Percentiles rank a stretch among this genome's conserved stretches.
These are phyloP conservation scores for Phytophthora palmivora DNA, from an alignment of 352 stramenopile genomes.

Conservation along the genomic window DNA sequence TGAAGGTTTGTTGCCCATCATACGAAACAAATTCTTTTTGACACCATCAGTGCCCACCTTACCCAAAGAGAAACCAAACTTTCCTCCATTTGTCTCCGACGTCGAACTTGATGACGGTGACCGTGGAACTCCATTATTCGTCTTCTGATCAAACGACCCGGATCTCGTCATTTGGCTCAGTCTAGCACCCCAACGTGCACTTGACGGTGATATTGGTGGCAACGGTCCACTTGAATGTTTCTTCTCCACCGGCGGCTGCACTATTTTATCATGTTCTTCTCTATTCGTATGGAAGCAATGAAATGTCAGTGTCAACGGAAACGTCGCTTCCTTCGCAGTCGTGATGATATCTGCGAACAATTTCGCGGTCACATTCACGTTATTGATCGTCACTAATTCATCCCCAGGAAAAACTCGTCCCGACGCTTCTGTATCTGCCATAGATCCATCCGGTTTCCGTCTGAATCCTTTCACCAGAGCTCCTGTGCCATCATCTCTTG, in stretches of 20 bases:
- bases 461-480: conserved; percentile 82
- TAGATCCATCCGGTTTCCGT: conserved; percentile 55
- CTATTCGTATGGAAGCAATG: conserved; percentile 42
- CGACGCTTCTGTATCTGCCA: conserved; percentile 64
- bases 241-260: conserved; percentile 19
- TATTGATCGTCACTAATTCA: conserved; percentile 77
- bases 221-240: conserved; percentile 36
- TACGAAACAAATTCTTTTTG: conserved; percentile 76
- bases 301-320: conserved; percentile 77
- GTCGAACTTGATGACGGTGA: conserved; percentile 28
- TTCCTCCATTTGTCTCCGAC: conserved; percentile 39
- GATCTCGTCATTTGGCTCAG: conserved; percentile 57
- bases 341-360: conserved; percentile 75
- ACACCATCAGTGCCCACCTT: conserved; percentile 73
- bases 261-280: conserved; percentile 23
- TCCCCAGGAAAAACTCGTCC: conserved; percentile 67
- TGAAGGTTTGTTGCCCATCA: conserved; percentile 61
- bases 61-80: conserved; percentile 60
- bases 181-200: conserved; percentile 51
- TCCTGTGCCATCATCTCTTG: conserved; percentile 65
- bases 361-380: conserved; percentile 58
- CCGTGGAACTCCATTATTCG: conserved; percentile 4
- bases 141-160: conserved; percentile 65
- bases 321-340: conserved; percentile 61
- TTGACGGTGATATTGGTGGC: conserved; percentile 52